Evolutionary conservation across 768 basidiomycete species (phyloP), one percentile per base, ranked within the genome.

Genomic region (Amanita fuliginea): DNA sequence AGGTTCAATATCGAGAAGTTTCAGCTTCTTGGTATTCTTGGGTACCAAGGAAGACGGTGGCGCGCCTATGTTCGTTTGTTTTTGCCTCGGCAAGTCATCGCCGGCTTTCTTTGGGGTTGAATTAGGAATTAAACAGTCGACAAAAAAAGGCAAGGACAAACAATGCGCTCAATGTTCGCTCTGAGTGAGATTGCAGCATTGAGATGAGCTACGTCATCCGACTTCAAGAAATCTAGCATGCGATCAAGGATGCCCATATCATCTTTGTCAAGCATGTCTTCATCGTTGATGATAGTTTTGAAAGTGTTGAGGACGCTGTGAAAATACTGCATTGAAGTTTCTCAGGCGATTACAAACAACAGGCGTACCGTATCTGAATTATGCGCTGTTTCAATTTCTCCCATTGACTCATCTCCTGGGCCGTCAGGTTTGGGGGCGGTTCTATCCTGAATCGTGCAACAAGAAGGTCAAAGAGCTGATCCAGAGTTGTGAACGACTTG

Each of bases 401-500:
- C 95, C 95, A 99, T 46, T 87, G 80, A 42, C 80, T 76, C 33
- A 71, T 62, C 62, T 99, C 84, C 4, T 69, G 57, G 0, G 71
- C 64, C 7, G 68, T 73, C 33, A 97, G 60, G 5, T 76, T 80
- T 4, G 75, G 71, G 0, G 93, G 95, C 19, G 87, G 74, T 43
- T 77, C 72, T 22, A 93, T 83, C 57, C 75, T 73, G 67, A 92
- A 98, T 14, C 95, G 81, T 39, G 76, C 72, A 6, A 86, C 76
- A 16, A 98, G 80, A 14, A 86, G 72, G 51, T 91, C 82, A 48
- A 95, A 83, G 7, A 98, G 68, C 42, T 91, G 83, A 49, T 87
- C 78, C 40, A 87, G 70, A 4, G 81, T 83, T 13, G 88, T 89
- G 64, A 98, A 97, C 0, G 91, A 93, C 60, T 93, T 90, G 73